Evolutionary conservation across 2,329 filamentous ascomycete genomes (phyloP), one percentile per base, ranked within the genome.

Genomic region (Ilyonectria mors-panacis): DNA sequence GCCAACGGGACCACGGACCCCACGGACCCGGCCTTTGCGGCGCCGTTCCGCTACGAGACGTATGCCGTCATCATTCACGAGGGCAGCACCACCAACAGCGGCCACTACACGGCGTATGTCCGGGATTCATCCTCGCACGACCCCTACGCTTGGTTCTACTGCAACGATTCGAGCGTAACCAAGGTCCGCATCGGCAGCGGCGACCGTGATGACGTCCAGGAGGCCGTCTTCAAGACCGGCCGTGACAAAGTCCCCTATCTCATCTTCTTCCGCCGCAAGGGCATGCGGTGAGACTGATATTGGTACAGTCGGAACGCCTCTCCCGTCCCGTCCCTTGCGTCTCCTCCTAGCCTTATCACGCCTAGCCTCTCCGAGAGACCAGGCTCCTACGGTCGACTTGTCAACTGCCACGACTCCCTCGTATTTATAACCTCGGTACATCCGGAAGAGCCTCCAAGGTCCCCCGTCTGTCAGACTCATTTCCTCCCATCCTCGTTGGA

Each of bases 31-130:
- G 81, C 82, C 15, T 85, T 87, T 64, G 73, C 75, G 2, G 81
- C 80, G 1, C 91, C 93, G 0, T 94, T 93, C 76, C 83, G 85
- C 6, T 99, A 98, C 79, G 92, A 97, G 76, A 91, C 93, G 59
- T 98, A 97, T 78, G 95, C 91, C 2, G 92, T 98, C 7, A 89
- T 97, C 60, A 86, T 93, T 68, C 95, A 98, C 78, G 81, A 88
- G 4, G 95, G 95, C 23, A 82, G 83, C 1, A 89, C 86, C 1
- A 84, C 93, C 59, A 88, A 89, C 42, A 89, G 88, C 57, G 95
- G 95, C 0, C 95, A 98, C 80, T 98, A 98, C 79, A 91, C 92
- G 59, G 87, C 91, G 4, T 90, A 92, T 65, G 88, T 93, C 67
- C 88, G 88, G 50, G 89, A 92, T 73, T 84, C 86, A 42, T 84